Evolutionary conservation across 2,329 filamentous ascomycete species (phyloP).

Genomic region (Exophiala mesophila): DNA sequence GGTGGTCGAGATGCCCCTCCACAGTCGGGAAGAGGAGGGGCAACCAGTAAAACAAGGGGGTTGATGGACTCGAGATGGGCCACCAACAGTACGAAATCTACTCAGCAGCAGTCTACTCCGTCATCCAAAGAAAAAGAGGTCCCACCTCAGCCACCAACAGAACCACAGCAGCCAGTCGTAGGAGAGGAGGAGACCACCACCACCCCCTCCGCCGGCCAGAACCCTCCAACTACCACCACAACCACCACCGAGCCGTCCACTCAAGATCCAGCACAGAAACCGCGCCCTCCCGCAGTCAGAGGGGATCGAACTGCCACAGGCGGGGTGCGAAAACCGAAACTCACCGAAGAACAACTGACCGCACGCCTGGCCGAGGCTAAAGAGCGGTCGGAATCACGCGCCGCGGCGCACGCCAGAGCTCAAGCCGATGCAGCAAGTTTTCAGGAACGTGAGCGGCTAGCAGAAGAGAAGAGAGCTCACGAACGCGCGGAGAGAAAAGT

Average conservation of each 20-base stretch:
- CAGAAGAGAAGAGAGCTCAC: conserved; percentile 51
- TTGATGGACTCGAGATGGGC: conserved; percentile 25
- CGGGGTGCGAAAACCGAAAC: conserved; percentile 52
- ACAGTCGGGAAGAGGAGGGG: conserved; percentile 13
- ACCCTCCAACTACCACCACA: conserved; percentile 2
- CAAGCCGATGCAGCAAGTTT: conserved; percentile 64
- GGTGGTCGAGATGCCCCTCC: conserved; percentile 9
- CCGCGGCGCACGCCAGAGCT: conserved; percentile 59
- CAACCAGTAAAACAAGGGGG: conserved; percentile 18
- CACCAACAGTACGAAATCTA: conserved; percentile 8
- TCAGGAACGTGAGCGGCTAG: conserved; percentile 57
- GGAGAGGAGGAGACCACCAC: conserved; percentile 21
- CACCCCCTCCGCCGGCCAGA: conserved; percentile 6
- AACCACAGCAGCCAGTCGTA: conserved; percentile 6
- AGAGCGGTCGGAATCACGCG: conserved; percentile 56
- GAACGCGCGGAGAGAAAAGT: conserved; percentile 47
- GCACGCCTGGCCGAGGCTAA: conserved; percentile 58
- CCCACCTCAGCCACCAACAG: conserved; percentile 3
- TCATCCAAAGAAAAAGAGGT: conserved; percentile 2
- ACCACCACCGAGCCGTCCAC: conserved; percentile 5
- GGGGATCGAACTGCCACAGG: conserved; percentile 53
- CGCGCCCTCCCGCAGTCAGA: conserved; percentile 43
- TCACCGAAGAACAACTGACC: conserved; percentile 60
- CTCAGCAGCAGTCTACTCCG: not conserved
- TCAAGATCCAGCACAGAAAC: conserved; percentile 14